Evolutionary conservation across 495 filamentous ascomycete genomes (phyloP).

Genomic region (Massariosphaeria phaeospora): DNA sequence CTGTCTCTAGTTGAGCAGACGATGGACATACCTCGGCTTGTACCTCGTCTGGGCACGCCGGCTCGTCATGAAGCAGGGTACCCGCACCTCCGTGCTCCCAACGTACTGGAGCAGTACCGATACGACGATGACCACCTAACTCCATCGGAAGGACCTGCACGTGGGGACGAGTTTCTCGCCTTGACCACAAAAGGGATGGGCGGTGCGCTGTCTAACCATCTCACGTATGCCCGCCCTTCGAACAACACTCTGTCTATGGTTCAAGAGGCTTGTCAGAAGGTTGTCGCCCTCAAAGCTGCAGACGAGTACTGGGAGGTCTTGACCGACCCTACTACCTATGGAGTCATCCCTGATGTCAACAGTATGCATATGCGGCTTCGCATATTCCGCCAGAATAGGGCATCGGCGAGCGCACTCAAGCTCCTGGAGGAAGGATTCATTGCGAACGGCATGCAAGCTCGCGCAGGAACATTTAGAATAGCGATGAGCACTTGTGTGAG

Average conservation of each 20-base stretch:
- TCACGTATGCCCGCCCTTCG: constrained; percentile 51
- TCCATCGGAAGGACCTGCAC: constrained; percentile 8
- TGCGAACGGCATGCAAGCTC: constrained; percentile 38
- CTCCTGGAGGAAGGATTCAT: constrained; percentile 49
- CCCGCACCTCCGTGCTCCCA: constrained; percentile 26
- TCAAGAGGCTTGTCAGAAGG: constrained; percentile 54
- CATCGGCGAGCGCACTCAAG: constrained; percentile 51
- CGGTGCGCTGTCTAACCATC: not conserved
- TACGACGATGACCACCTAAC: constrained; percentile 16
- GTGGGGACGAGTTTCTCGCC: constrained; percentile 29
- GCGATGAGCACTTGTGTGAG: constrained; percentile 63
- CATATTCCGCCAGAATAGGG: constrained; percentile 58
- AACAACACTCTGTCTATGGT: constrained; percentile 67
- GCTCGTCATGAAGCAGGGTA: constrained; percentile 25
- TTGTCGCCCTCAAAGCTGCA: constrained; percentile 48
- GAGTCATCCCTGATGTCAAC: constrained; percentile 61
- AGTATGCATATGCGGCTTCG: constrained; percentile 64
- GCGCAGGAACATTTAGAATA: constrained; percentile 58
- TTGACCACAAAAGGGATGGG: not conserved
- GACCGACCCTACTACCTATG: constrained; percentile 46
- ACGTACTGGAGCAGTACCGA: constrained; percentile 12
- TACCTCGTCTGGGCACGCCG: constrained; percentile 37
- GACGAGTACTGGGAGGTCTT: constrained; percentile 70
- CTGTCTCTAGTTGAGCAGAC: constrained; percentile 71
- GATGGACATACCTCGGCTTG: constrained; percentile 58